These are phyloP conservation scores for Elongisporangium prolatum DNA, from an alignment of 352 stramenopile species.

Conservation along the genomic window DNA sequence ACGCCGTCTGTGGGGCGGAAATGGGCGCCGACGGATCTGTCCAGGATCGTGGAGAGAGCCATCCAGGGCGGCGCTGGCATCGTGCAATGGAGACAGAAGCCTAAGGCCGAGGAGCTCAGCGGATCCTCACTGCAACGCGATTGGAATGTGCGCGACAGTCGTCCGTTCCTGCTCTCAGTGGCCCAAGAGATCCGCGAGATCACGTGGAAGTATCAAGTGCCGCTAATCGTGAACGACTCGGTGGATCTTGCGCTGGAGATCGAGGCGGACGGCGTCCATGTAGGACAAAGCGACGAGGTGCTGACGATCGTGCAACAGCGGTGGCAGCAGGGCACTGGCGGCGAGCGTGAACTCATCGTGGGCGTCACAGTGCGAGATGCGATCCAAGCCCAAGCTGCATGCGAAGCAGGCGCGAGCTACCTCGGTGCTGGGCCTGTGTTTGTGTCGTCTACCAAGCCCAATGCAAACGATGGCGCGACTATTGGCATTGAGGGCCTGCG, in stretches of 20 bases:
- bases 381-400: slow-evolving; percentile 31
- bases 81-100: slow-evolving; percentile 56
- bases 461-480: slow-evolving; percentile 43
- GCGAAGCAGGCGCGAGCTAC: slow-evolving; percentile 38
- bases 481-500: slow-evolving; percentile 38
- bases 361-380: slow-evolving; percentile 49
- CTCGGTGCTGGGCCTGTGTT: slow-evolving; percentile 50
- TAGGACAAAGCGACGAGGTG: slow-evolving; percentile 40
- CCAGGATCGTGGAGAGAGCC: slow-evolving; percentile 32
- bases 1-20: slow-evolving; percentile 34
- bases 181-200: slow-evolving; percentile 31
- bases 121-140: slow-evolving; percentile 15
- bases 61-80: slow-evolving; percentile 39
- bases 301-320: slow-evolving; percentile 15
- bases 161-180: slow-evolving; percentile 31
- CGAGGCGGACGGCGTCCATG: slow-evolving; percentile 42
- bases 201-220: slow-evolving; percentile 27
- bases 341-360: slow-evolving; percentile 32
- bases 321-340: slow-evolving; percentile 3
- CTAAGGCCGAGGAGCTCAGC: slow-evolving; percentile 20
- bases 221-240: slow-evolving; percentile 59
- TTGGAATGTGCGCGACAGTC: slow-evolving; percentile 13
- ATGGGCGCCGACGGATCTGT: slow-evolving; percentile 18
- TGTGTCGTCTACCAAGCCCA: slow-evolving; percentile 42
- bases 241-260: slow-evolving; percentile 37